Evolutionary conservation across 2,329 filamentous ascomycete species (phyloP), one percentile per base, ranked within the genome.

Genomic region (Penicillium brasilianum): DNA sequence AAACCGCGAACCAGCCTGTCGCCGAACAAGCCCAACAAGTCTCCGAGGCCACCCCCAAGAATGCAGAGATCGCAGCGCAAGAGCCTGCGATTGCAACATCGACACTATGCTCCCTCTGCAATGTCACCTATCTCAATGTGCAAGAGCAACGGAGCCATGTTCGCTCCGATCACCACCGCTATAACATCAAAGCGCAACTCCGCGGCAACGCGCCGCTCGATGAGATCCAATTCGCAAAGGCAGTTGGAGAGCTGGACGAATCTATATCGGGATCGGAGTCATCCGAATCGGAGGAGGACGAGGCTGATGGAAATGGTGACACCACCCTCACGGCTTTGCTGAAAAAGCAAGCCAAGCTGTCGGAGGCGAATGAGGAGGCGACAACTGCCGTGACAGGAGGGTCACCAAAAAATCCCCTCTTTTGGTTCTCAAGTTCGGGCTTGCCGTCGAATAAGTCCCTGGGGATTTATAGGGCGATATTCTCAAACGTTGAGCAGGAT

Each of bases 141-240:
- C 83, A 88, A 62, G 94, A 98, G 63, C 94, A 98, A 74, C 87
- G 92, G 63, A 85, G 87, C 61, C 95, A 99, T 77, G 88, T 92
- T 60, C 90, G 91, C 70, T 97, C 94, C 10, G 95, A 99, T 72
- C 83, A 96, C 52, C 95, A 99, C 76, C 86, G 90, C 66, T 99
- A 97, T 80, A 99, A 99, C 74, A 80, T 98, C 63, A 98, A 97
- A 78, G 91, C 94, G 74, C 96, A 92, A 80, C 80, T 97, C 59
- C 88, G 92, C 50, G 91, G 91, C 0, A 83, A 84, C 60, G 84
- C 84, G 10, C 78, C 91, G 0, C 89, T 97, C 1, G 86, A 87
- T 1, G 95, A 99, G 72, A 76, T 74, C 8, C 93, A 97, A 36
- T 99, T 99, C 68, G 91, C 95, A 74, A 91, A 89, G 73, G 83